phyloP scores from a whole-genome alignment of 2,329 filamentous ascomycete genomes.

The Diaporthe caulivora region DNA sequence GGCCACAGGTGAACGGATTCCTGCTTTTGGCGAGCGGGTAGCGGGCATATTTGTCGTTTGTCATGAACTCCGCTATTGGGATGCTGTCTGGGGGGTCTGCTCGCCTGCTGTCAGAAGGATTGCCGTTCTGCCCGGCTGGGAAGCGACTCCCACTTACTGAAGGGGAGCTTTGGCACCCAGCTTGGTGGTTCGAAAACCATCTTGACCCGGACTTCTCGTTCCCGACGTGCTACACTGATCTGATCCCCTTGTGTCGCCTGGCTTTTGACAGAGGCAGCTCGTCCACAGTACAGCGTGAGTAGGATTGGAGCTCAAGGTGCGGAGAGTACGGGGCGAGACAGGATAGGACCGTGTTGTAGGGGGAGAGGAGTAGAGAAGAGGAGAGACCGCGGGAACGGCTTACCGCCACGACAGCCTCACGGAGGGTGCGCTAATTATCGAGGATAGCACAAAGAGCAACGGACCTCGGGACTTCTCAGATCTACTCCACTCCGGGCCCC shows the following conservation, averaged over 20 bases:
- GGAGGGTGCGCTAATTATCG: slow-evolving; percentile 14
- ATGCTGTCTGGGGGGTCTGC: slow-evolving; percentile 78
- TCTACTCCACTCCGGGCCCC: slow-evolving; percentile 14
- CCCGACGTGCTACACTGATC: neutral
- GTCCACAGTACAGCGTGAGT: neutral
- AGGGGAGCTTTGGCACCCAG: slow-evolving; percentile 72
- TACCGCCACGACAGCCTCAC: slow-evolving; percentile 5
- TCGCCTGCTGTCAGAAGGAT: slow-evolving; percentile 32
- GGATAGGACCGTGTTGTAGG: neutral
- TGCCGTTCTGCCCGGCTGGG: neutral
- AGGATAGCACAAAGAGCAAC: slow-evolving; percentile 10
- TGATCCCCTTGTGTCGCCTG: neutral
- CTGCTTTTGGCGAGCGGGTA: slow-evolving; percentile 71
- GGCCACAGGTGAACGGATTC: slow-evolving; percentile 81
- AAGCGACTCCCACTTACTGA: slow-evolving; percentile 54
- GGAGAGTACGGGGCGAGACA: neutral
- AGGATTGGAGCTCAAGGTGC: neutral
- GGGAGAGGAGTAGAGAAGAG: neutral
- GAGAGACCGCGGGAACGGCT: neutral
- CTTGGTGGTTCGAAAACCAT: slow-evolving; percentile 72
- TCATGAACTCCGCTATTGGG: slow-evolving; percentile 82
- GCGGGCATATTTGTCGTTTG: slow-evolving; percentile 78
- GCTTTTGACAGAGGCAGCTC: neutral
- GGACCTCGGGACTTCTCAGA: slow-evolving; percentile 18
- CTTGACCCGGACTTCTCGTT: slow-evolving; percentile 31